phyloP scores from a whole-genome alignment of 2,329 filamentous ascomycete genomes.

The Rutstroemia sp. region DNA sequence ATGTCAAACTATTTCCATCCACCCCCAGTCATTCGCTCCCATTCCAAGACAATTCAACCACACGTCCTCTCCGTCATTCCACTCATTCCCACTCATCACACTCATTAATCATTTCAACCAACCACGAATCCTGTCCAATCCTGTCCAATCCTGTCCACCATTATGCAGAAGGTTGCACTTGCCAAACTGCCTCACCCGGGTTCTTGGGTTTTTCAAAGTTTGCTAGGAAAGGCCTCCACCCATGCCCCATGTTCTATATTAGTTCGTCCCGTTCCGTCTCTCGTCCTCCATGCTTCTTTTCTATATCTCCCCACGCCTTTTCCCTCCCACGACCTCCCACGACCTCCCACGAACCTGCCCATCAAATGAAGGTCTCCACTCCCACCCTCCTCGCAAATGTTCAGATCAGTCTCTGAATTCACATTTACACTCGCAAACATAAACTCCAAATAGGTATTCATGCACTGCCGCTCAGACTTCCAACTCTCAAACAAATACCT shows the following conservation, averaged over 20 bases:
- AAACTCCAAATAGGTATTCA: neutral
- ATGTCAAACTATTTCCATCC: neutral
- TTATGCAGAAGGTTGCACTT: neutral
- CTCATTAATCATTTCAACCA: neutral
- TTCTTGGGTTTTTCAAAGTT: conserved; percentile 7
- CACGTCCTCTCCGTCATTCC: neutral
- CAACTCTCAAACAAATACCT: conserved; percentile 4
- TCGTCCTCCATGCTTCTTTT: conserved; percentile 3
- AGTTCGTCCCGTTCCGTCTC: neutral
- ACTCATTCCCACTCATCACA: too few species aligned
- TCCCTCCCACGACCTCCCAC: neutral
- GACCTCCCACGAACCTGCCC: neutral
- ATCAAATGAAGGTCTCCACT: conserved; percentile 1
- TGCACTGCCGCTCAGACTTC: conserved; percentile 4
- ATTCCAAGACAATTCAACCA: conserved; percentile 3
- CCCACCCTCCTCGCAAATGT: neutral
- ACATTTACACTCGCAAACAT: conserved; percentile 1
- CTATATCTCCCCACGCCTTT: conserved; percentile 7
- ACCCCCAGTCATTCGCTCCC: neutral
- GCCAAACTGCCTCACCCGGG: conserved; percentile 7
- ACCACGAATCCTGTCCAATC: neutral
- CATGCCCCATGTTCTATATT: neutral
- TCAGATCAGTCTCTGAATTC: neutral
- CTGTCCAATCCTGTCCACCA: neutral
- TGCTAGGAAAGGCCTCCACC: neutral